A percentile compares a stretch with the other conserved stretches of the same genome.
Evolutionary conservation across 805 yeast genomes (phyloP).

Genomic region (Lipomyces sp.): DNA sequence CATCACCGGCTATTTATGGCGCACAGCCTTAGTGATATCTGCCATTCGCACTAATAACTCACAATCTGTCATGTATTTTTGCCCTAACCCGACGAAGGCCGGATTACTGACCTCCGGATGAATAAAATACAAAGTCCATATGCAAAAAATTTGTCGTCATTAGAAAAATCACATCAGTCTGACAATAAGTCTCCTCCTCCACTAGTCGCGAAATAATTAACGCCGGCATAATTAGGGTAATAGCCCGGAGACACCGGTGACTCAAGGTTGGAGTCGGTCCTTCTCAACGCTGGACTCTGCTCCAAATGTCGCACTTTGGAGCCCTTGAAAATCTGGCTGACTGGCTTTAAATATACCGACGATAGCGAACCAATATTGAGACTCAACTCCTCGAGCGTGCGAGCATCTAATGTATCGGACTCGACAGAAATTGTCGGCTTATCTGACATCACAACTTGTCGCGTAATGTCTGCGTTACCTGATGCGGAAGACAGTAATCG

Average conservation of each 20-base stretch:
- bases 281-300: conserved; percentile 31
- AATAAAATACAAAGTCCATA: not conserved
- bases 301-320: conserved; percentile 28
- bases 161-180: not conserved
- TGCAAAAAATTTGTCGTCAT: not conserved
- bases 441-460: conserved; percentile 61
- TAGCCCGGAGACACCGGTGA: not conserved
- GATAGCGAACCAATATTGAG: conserved; percentile 81
- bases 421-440: conserved; percentile 69
- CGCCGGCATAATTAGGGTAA: not conserved
- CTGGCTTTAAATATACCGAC: conserved; percentile 75
- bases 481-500: conserved; percentile 64
- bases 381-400: conserved; percentile 77
- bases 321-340: conserved; percentile 32
- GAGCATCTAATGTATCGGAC: conserved; percentile 70
- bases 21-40: too few relatives aligned
- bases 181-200: conserved; percentile 2
- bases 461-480: conserved; percentile 50
- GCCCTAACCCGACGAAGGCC: too few relatives aligned
- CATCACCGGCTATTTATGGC: too few relatives aligned
- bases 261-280: conserved; percentile 1
- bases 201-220: not conserved
- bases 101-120: not conserved
- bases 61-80: too few relatives aligned
- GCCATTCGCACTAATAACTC: too few relatives aligned